A percentile compares a stretch with the other conserved stretches of the same genome.
These are phyloP conservation scores for Pogostemon cablin DNA, from an alignment of 257 asterid species.

Conservation along the genomic window DNA sequence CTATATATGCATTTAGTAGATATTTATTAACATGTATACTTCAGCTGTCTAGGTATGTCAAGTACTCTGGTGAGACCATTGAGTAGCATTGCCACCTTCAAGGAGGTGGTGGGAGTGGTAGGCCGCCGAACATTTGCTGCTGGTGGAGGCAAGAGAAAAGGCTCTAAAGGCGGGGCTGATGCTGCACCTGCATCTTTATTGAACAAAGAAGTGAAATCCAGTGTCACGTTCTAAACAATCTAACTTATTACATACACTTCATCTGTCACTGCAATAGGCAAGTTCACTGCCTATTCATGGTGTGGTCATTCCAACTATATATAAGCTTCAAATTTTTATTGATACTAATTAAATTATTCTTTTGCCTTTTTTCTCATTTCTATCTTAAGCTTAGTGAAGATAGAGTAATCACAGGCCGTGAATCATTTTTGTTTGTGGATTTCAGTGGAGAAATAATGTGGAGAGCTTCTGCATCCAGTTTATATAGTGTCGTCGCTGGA, in stretches of 20 bases:
- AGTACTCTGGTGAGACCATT: conserved; percentile 43
- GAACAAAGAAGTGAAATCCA: conserved; percentile 72
- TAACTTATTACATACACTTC: conserved; percentile 5
- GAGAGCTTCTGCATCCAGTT: no score
- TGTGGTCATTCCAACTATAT: conserved; percentile 94
- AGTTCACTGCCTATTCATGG: conserved; percentile 85
- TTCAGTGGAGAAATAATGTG: no score
- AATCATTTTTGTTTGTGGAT: no score
- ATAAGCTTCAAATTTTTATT: no score
- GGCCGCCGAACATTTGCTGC: conserved; percentile 77
- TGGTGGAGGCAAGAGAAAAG: conserved; percentile 85
- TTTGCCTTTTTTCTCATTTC: no score
- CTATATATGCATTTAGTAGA: no score
- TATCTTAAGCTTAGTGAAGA: no score
- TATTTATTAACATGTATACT: neutral
- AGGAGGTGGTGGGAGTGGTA: conserved; percentile 44
- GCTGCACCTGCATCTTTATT: conserved; percentile 72
- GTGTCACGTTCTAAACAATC: neutral
- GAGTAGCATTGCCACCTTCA: conserved; percentile 44
- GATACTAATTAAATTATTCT: no score
- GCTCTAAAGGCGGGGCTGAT: conserved; percentile 77
- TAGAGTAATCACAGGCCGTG: no score
- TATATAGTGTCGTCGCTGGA: no score
- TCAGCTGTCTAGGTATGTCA: conserved; percentile 52
- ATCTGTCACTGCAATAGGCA: conserved; percentile 51